A percentile compares a stretch with the other conserved stretches of the same genome.
These are phyloP conservation scores for Globisporangium recalcitrans DNA, from an alignment of 352 stramenopile genomes.

Conservation along the genomic window DNA sequence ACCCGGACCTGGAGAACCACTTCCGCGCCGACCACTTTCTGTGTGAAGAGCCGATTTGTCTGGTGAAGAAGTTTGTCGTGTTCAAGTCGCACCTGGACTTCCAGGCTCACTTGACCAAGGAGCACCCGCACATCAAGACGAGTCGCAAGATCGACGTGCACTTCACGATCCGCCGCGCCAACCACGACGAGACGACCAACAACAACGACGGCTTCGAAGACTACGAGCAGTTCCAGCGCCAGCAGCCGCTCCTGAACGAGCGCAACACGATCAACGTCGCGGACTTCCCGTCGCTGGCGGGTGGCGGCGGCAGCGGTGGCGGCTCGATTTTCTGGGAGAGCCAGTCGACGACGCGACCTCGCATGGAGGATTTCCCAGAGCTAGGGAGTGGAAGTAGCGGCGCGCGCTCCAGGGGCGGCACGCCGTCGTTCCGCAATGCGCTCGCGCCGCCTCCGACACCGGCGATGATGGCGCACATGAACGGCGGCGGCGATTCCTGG, in stretches of 20 bases:
- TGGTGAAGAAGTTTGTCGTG: slow-evolving; percentile 87
- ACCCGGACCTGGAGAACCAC: slow-evolving; percentile 87
- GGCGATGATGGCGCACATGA: slow-evolving; percentile 72
- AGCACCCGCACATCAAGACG: slow-evolving; percentile 82
- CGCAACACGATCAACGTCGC: slow-evolving; percentile 77
- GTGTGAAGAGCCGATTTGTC: slow-evolving; percentile 79
- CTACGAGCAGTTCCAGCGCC: slow-evolving; percentile 38
- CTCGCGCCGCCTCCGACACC: slow-evolving; percentile 59
- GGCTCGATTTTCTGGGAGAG: slow-evolving; percentile 67
- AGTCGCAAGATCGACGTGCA: slow-evolving; percentile 86
- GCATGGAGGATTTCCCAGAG: slow-evolving; percentile 65
- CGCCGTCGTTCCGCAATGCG: slow-evolving; percentile 63
- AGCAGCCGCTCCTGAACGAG: slow-evolving; percentile 8
- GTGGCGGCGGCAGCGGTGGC: slow-evolving; percentile 15
- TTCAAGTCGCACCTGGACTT: slow-evolving; percentile 87
- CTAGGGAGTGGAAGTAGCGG: slow-evolving; percentile 22
- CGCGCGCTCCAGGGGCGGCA: slow-evolving; percentile 11
- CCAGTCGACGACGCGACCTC: slow-evolving; percentile 41
- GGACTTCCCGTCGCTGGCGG: slow-evolving; percentile 76
- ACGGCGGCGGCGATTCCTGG: slow-evolving; percentile 47
- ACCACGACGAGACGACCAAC: slow-evolving; percentile 16
- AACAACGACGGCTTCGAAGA: slow-evolving; percentile 42
- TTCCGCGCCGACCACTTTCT: slow-evolving; percentile 87
- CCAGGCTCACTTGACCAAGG: slow-evolving; percentile 71
- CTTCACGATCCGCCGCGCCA: slow-evolving; percentile 69